These are phyloP conservation scores for Phytophthora hybrid DNA, from an alignment of 352 stramenopile species.

Conservation along the genomic window DNA sequence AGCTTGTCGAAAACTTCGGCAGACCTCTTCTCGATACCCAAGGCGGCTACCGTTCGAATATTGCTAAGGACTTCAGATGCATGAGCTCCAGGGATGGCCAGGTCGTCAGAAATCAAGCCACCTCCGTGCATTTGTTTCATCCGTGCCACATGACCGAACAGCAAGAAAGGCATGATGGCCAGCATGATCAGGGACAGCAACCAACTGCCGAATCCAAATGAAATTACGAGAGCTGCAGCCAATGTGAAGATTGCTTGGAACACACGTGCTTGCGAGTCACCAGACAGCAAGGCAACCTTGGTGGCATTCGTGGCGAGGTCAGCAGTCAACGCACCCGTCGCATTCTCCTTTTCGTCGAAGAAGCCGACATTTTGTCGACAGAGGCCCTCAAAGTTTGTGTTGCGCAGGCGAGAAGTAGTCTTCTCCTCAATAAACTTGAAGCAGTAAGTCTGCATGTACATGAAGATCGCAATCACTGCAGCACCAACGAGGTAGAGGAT, in stretches of 20 bases:
- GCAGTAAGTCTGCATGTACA: constrained; percentile 48
- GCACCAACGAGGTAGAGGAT: constrained; percentile 43
- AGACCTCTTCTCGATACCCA: constrained; percentile 46
- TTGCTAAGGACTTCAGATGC: constrained; percentile 54
- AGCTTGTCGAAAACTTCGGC: constrained; percentile 32
- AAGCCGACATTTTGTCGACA: constrained; percentile 63
- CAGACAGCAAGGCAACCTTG: constrained; percentile 52
- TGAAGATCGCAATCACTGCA: constrained; percentile 39
- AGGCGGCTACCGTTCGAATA: constrained; percentile 53
- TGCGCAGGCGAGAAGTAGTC: constrained; percentile 50
- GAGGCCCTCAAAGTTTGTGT: constrained; percentile 51
- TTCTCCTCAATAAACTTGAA: constrained; percentile 62
- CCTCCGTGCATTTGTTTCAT: constrained; percentile 37
- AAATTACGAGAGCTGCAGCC: constrained; percentile 56
- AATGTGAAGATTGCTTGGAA: constrained; percentile 58
- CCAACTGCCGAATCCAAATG: constrained; percentile 71
- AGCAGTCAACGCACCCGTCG: constrained; percentile 57
- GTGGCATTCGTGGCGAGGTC: constrained; percentile 62
- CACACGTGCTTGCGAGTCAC: constrained; percentile 53
- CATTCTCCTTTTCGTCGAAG: constrained; percentile 77
- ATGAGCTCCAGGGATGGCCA: constrained; percentile 44
- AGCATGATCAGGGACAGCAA: constrained; percentile 27
- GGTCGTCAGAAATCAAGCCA: constrained; percentile 25
- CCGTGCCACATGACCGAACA: not conserved
- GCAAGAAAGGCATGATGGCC: constrained; percentile 4